Base-by-base conservation (phyloP, 805 yeast genomes). In the Yamadazyma akitaensis region DNA sequence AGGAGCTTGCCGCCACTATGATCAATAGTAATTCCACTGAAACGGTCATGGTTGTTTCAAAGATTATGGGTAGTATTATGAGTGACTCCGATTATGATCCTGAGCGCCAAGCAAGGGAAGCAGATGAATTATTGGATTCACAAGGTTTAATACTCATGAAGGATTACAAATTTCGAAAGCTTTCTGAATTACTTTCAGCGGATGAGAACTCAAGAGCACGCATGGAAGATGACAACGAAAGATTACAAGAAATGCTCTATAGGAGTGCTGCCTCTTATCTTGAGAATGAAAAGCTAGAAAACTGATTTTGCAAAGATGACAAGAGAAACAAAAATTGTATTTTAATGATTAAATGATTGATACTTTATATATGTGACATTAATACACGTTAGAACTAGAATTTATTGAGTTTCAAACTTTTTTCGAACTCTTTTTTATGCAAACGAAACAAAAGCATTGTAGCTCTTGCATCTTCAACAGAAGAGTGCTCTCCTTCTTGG, bases 401-500 rank as follows among this genome's bases (percentile, higher is more conserved):
- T 33, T n/a, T 33, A 10, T n/a, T 33, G 37, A 24, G 39, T 30
- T 36, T 43, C 24, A 39, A 17, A 24, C 46, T 46, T 33, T 65
- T 67, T 53, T 84, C 94, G 57, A 87, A 83, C 44, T 79, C 88
- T 44, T 68, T 71, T 58, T 79, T 83, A 51, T 79, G 76, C 43
- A 77, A 59, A 50, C 86, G 76, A 59, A 81, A 90, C n/a, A 90
- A 64, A 49, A 83, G 62, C 96, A 90, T 91, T 0, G 96, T 82
- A 1, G 91, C 91, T 57, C 80, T 79, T 0, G 97, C 96, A 68
- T 90, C 97, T 59, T 88, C 96, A 1, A 90, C 88, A 0, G 96
- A 88, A 3, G 94, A 85, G 67, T 91, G 97, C 50, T 81, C 76
- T 0, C 84, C 88, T 0, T 67, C 68, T 63, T 90, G 96, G 48